Evolutionary conservation across 495 filamentous ascomycete genomes (phyloP).

Genomic region (Hypomontagnella submonticulosa): DNA sequence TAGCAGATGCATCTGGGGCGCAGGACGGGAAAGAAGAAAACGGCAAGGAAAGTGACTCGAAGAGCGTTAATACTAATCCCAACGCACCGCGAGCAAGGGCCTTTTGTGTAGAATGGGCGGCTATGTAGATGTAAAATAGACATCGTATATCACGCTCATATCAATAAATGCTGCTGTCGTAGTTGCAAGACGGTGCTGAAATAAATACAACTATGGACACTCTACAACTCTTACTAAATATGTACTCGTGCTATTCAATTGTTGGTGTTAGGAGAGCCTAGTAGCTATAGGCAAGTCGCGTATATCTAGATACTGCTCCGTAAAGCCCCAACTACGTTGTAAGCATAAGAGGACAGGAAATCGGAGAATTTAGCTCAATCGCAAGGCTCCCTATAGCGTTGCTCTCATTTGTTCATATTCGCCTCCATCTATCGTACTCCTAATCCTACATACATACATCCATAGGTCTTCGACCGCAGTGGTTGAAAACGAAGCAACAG

Average conservation of each 20-base stretch:
- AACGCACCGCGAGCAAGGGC: constrained; percentile 61
- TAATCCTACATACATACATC: neutral
- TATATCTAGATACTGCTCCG: too few relatives aligned
- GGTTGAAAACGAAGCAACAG: neutral
- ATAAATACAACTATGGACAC: too few relatives aligned
- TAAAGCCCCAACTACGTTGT: too few relatives aligned
- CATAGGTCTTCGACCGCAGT: neutral
- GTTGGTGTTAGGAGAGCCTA: too few relatives aligned
- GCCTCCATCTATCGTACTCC: neutral
- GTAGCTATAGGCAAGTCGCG: too few relatives aligned
- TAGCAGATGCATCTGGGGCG: constrained; percentile 18
- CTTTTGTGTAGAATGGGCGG: constrained; percentile 86
- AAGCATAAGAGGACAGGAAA: too few relatives aligned
- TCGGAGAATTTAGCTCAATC: neutral
- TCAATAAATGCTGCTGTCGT: neutral
- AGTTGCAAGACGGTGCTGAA: neutral
- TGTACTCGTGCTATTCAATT: too few relatives aligned
- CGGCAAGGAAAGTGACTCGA: constrained; percentile 36
- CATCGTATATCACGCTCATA: too few relatives aligned
- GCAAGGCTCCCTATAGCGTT: too few relatives aligned
- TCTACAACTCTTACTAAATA: too few relatives aligned
- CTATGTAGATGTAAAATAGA: constrained; percentile 73
- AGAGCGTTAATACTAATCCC: constrained; percentile 22
- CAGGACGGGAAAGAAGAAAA: constrained; percentile 42
- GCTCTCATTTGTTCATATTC: constrained; percentile 7